Percentiles rank a stretch among this genome's conserved stretches.
Conservation (phyloP, 768 basidiomycete genomes). For the Mycena leptocephala region DNA sequence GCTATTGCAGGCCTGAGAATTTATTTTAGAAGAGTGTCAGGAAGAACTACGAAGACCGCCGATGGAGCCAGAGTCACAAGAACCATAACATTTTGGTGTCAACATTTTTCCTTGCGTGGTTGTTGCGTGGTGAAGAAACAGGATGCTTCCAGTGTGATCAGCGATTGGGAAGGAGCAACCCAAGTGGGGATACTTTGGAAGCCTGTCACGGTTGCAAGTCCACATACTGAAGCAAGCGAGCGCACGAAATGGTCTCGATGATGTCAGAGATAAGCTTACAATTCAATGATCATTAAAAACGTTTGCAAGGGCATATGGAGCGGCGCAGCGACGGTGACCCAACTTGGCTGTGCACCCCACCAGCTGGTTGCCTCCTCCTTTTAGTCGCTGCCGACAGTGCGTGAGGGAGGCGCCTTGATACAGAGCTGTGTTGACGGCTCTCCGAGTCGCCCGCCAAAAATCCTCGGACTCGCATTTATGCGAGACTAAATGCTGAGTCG, state of each 20-base stretch:
- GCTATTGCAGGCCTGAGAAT: not conserved
- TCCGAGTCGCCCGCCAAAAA: not conserved
- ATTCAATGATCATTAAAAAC: not conserved
- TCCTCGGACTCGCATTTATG: not conserved
- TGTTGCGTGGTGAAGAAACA: not conserved
- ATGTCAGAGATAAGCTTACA: constrained; percentile 4
- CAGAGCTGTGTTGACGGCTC: not conserved
- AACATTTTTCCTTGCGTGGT: not conserved
- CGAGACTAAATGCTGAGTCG: not conserved
- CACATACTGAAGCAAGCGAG: not conserved
- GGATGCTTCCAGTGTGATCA: not conserved
- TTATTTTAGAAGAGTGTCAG: not conserved
- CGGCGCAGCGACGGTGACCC: not conserved
- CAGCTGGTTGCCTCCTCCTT: not conserved
- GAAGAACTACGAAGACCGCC: constrained; percentile 7
- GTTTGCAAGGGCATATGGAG: constrained; percentile 5
- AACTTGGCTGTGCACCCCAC: constrained; percentile 4
- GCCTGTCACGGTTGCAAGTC: no score
- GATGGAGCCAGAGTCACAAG: not conserved
- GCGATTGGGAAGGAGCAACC: not conserved
- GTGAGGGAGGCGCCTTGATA: not conserved
- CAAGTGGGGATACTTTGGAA: not conserved
- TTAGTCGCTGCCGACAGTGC: not conserved
- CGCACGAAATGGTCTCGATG: not conserved
- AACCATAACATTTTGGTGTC: not conserved